Base-by-base conservation (phyloP, 768 basidiomycete genomes). In the Suillus subalutaceus region DNA sequence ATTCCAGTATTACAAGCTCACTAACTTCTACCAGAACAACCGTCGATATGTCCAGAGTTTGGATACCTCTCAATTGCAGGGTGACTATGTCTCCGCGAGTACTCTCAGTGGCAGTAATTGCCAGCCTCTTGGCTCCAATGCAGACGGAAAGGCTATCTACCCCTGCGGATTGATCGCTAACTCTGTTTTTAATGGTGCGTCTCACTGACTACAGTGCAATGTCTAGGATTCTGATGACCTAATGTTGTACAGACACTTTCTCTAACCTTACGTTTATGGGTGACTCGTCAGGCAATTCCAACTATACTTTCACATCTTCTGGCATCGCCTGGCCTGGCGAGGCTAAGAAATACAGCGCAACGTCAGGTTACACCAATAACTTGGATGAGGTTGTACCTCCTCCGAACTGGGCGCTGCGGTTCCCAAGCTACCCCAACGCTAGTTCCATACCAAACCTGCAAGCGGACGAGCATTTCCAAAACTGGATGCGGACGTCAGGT, bases 401-500 rank as follows among this genome's bases (percentile, higher is more conserved):
- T 37, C 97, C 97, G 6, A 98, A 97, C 78, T 99, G 97, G 97
- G 76, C 70, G 1, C 73, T 76, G 40, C 84, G 84, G 63, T 98
- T 83, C 80, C 94, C 94, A 1, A 76, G 91, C 67, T 98, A 97
- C 79, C 88, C 87, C 4, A 74, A 79, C 1, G 77, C 78, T 6
- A 87, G 83, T 67, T 86, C 85, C 18, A 88, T 90, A 23, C 96
- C 95, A 2, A 80, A 97, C 73, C 81, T 99, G 43, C 80, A 82
- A 62, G 69, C 71, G 2, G 90, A 99, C 73, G 93, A 98, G 77
- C 96, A 93, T 72, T 99, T 99, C 83, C 97, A 99, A 79, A 96
- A 97, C 75, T 99, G 97, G 97, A 99, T 99, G 97, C 88, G 97
- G 66, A 97, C 96, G 2, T 94, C 97, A 1, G 97, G 97, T 15